A percentile compares a stretch with the other conserved stretches of the same genome.
These are phyloP conservation scores for Posidonia oceanica DNA, from an alignment of 116 monocot species.

Conservation along the genomic window DNA sequence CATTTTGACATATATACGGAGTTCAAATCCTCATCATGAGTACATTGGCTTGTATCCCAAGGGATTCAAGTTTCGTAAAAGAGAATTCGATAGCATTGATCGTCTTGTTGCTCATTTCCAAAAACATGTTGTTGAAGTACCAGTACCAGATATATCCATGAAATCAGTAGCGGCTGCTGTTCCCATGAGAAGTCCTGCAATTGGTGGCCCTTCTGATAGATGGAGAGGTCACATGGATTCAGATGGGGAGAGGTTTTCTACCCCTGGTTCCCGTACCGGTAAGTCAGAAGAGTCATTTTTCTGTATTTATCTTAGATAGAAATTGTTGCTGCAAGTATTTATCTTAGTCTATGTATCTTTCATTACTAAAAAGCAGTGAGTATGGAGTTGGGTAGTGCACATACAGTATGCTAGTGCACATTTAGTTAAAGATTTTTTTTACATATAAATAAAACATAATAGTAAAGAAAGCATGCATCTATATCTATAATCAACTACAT, in stretches of 20 bases:
- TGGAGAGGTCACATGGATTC: conserved; percentile 32
- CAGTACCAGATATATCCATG: conserved; percentile 27
- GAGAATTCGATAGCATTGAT: conserved; percentile 72
- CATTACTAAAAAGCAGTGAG: no score
- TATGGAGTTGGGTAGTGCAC: no score
- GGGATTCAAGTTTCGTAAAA: conserved; percentile 79
- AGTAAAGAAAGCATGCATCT: no score
- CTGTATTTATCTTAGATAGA: neutral
- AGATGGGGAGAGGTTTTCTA: conserved; percentile 36
- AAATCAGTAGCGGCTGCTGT: conserved; percentile 68
- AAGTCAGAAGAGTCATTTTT: neutral
- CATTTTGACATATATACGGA: conserved; percentile 78
- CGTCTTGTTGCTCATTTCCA: conserved; percentile 77
- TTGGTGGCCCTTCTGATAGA: conserved; percentile 23
- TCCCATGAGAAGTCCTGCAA: conserved; percentile 62
- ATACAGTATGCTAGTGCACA: neutral
- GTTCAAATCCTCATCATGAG: conserved; percentile 76
- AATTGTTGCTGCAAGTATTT: neutral
- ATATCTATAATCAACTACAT: no score
- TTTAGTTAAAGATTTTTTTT: neutral
- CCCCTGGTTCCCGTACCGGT: conserved; percentile 46
- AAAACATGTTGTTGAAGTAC: conserved; percentile 60
- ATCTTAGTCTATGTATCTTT: neutral
- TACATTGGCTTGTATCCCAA: conserved; percentile 92
- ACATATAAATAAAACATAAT: no score